Base-by-base conservation (phyloP, 352 stramenopile genomes). In the Pythium brachiatum region DNA sequence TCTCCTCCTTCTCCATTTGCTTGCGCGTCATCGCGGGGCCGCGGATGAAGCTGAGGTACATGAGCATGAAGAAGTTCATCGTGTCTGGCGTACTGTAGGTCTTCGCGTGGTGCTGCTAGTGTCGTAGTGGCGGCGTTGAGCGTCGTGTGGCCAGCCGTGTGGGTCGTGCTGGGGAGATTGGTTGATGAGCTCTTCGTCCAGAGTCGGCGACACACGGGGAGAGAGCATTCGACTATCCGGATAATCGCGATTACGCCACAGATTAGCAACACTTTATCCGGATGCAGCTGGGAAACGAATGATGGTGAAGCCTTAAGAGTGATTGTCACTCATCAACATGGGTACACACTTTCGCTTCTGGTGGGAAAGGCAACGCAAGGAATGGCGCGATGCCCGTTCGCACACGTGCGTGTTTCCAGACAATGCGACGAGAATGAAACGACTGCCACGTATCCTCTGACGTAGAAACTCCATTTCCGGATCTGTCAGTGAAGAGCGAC, bases 21-120 rank as follows among this genome's bases (percentile, higher is more conserved):
- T 82, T 75, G 29, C 66, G 69, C 57, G 79, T 63, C 27, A 92
- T 65, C 52, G 75, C 78, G 46, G 83, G 83, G 0, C 81, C 83
- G 57, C 83, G 83, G 60, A 92, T 68, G 16, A 90, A 60, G 69
- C 85, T 89, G 43, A 92, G 70, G 69, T 92, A 92, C 64, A 92
- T 72, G 62, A 90, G 75, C 29, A 92, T 68, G 38, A 92, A 64
- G 60, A 78, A 86, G 74, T 92, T 92, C 83, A 92, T 92, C 23
- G 53, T 54, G 32, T 26, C n/a, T 29, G 7, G 2, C 18, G 8
- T 48, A 8, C 41, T n/a, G 7, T 7, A 9, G 39, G 20, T 48
- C 41, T 27, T 25, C 2, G 41, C 23, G 41, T 21, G 41, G 41
- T 27, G 41, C 23, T 27, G 41, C n/a, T 48, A 27, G 41, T 48